Evolutionary conservation across 345 rosid species (phyloP), one percentile per base, ranked within the genome.

Genomic region (Rhizophora apiculata): DNA sequence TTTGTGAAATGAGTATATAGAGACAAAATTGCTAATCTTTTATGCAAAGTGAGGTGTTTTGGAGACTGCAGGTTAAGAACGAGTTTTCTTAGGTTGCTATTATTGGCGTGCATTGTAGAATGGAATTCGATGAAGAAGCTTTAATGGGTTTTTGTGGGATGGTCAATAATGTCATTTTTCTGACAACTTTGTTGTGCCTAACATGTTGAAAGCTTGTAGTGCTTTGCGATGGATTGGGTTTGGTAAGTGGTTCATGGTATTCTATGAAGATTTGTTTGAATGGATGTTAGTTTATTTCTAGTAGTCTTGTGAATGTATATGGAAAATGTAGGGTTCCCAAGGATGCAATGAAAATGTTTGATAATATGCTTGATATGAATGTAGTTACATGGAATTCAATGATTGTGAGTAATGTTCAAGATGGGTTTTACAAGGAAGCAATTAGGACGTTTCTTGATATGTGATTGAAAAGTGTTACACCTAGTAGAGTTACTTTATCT

Each of bases 31-130:
- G 29, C 70, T 92, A n/a, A 78, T 86, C 55, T 87, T 88, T 65
- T 87, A 88, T 68, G 82, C 94, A 8, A 90, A 86, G 63, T 88
- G 95, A 39, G 85, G 78, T 65, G 79, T 72, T 73, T 67, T 75
- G 5, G 89, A 86, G 24, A 72, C 64, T 54, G 83, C 77, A 24
- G 78, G 72, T 69, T 78, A 30, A 77, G 24, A 93, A 86, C 71
- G 90, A 82, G 68, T 92, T 87, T 65, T 87, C 96, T 15, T 93
- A 96, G 95, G 96, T 95, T 56, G 93, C 98, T 24, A 72, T 88
- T n/a, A 81, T 87, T 53, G 93, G 96, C 57, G 70, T 93, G 79
- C 65, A 75, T 22, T 86, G 89, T 63, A 85, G 92, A 75, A 51
- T 71, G 73, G 91, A 95, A 21, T 59, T 72, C 2, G 54, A 51